Conservation (phyloP, 1,139 yeast genomes). For the Suhomyces yuchorum region DNA sequence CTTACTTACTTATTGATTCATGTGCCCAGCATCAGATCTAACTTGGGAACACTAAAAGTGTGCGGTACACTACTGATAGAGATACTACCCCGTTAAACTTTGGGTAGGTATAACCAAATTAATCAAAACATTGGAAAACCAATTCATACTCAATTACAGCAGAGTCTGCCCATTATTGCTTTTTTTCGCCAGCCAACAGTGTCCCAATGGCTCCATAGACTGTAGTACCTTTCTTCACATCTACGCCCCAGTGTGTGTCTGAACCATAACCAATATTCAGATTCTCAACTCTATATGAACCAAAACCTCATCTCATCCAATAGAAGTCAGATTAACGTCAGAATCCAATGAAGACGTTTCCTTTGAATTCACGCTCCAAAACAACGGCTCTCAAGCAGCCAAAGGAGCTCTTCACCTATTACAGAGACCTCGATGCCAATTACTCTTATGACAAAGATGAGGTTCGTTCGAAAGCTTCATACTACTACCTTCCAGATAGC, state of each 20-base stretch:
- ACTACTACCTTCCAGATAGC: conserved; percentile 78
- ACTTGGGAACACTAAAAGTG: too few relatives aligned
- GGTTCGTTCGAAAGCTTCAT: conserved; percentile 48
- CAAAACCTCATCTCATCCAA: background rate
- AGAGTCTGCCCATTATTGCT: too few relatives aligned
- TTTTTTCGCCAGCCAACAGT: too few relatives aligned
- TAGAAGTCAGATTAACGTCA: background rate
- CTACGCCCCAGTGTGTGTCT: background rate
- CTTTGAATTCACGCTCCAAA: conserved; percentile 50
- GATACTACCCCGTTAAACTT: too few relatives aligned
- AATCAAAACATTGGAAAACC: too few relatives aligned
- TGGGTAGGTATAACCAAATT: too few relatives aligned
- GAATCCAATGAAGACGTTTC: conserved; percentile 33
- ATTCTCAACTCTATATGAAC: background rate
- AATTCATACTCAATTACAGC: too few relatives aligned
- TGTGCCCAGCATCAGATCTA: too few relatives aligned
- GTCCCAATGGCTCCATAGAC: too few relatives aligned
- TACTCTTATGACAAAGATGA: conserved; percentile 50
- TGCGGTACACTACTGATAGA: too few relatives aligned
- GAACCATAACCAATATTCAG: background rate
- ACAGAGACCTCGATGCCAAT: conserved; percentile 54
- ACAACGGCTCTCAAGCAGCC: conserved; percentile 71
- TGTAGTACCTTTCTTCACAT: too few relatives aligned
- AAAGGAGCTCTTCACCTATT: conserved; percentile 62
- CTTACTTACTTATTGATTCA: too few relatives aligned